Evolutionary conservation across 1,139 yeast species (phyloP).

Genomic region (Kurtzmaniella natalensis): DNA sequence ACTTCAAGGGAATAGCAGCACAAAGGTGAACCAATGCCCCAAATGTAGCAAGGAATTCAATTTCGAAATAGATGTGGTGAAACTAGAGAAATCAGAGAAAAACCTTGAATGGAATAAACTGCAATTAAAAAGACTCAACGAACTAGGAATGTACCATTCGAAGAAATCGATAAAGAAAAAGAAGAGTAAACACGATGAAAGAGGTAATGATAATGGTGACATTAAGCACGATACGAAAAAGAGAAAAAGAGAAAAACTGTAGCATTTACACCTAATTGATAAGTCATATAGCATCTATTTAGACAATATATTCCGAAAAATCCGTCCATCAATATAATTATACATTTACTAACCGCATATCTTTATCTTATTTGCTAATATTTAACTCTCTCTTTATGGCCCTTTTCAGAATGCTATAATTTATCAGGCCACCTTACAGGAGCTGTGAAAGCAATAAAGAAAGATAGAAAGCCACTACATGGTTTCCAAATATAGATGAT

Average conservation of each 20-base stretch:
- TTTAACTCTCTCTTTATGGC: too few relatives aligned
- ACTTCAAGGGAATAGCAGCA: constrained; percentile 7
- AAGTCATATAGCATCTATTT: too few relatives aligned
- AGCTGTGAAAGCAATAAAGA: too few relatives aligned
- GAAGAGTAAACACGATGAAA: constrained; percentile 17
- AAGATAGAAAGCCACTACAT: too few relatives aligned
- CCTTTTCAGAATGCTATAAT: too few relatives aligned
- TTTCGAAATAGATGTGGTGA: constrained; percentile 27
- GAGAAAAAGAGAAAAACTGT: not conserved
- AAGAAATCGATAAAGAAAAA: constrained; percentile 32
- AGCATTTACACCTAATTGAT: too few relatives aligned
- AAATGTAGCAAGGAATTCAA: constrained; percentile 23
- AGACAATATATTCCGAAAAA: too few relatives aligned
- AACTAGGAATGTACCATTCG: constrained; percentile 44
- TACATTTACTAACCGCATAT: too few relatives aligned
- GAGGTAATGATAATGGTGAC: not conserved
- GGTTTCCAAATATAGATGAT: too few relatives aligned
- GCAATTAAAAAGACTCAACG: not conserved
- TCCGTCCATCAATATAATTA: too few relatives aligned
- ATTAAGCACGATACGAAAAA: constrained; percentile 7
- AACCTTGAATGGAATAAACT: not conserved
- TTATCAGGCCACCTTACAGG: too few relatives aligned
- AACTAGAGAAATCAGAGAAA: constrained; percentile 9
- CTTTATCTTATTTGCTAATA: too few relatives aligned
- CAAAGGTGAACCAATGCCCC: constrained; percentile 31